Evolutionary conservation across 2,329 filamentous ascomycete species (phyloP).

Genomic region (Coniochaeta hoffmannii): DNA sequence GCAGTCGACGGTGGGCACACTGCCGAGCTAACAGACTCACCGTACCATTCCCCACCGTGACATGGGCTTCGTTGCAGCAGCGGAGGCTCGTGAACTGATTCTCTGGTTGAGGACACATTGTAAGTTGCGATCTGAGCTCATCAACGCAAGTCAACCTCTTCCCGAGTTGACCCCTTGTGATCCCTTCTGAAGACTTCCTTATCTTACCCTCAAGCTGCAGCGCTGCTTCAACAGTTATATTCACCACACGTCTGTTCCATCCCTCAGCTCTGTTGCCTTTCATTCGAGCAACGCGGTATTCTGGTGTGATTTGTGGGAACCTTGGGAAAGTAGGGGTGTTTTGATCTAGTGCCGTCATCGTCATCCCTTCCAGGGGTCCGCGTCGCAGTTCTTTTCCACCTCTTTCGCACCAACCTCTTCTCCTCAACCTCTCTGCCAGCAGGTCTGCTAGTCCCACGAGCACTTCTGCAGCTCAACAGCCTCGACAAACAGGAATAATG

Average conservation of each 20-base stretch:
- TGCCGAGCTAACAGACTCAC: background rate
- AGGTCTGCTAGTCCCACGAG: background rate
- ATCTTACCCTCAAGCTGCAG: background rate
- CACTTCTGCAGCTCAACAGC: constrained; percentile 3
- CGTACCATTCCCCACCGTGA: background rate
- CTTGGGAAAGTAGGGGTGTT: background rate
- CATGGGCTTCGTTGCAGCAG: background rate
- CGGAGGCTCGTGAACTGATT: background rate
- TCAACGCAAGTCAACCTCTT: background rate
- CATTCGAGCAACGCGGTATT: background rate
- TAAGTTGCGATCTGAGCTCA: constrained; percentile 9
- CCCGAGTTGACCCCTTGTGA: background rate
- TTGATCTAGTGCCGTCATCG: constrained; percentile 1
- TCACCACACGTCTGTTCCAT: background rate
- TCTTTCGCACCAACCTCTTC: background rate
- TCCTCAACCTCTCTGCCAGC: constrained; percentile 1
- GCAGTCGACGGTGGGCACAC: background rate
- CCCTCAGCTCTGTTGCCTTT: background rate
- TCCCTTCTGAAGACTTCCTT: constrained; percentile 1
- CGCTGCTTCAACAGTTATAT: background rate
- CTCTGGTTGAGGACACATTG: constrained; percentile 19
- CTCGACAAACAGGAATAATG: constrained; percentile 20
- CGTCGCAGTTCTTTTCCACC: background rate
- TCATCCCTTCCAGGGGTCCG: background rate
- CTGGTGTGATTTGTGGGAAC: background rate